Percentiles rank a stretch among this genome's conserved stretches.
Conservation (phyloP, 2,329 filamentous ascomycete genomes). For the Ophiostoma fasciatum region DNA sequence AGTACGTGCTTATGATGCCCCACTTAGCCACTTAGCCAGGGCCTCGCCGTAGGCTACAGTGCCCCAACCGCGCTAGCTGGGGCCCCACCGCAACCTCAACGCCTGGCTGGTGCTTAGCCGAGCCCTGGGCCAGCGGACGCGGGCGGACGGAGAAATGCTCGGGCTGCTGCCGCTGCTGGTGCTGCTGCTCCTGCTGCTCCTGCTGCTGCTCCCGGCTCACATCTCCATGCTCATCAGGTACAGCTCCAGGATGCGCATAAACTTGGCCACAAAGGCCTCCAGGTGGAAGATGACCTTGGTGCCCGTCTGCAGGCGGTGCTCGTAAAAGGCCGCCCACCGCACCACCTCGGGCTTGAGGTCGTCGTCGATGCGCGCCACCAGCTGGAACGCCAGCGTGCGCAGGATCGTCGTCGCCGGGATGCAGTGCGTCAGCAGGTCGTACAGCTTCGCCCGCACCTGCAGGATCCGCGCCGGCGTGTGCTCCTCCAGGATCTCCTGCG, state of each 20-base stretch:
- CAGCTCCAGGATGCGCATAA: slow-evolving; percentile 93
- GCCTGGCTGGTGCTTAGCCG: too few species aligned
- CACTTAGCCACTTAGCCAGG: too few species aligned
- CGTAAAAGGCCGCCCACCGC: slow-evolving; percentile 93
- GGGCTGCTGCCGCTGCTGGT: too few species aligned
- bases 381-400: slow-evolving; percentile 87
- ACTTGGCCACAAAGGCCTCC: slow-evolving; percentile 96
- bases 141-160: too few species aligned
- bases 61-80: too few species aligned
- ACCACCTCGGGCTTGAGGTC: slow-evolving; percentile 82
- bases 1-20: too few species aligned
- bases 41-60: too few species aligned
- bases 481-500: slow-evolving; percentile 86
- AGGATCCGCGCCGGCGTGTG: slow-evolving; percentile 82
- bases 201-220: too few species aligned
- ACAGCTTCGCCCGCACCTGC: slow-evolving; percentile 82
- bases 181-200: too few species aligned
- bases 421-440: slow-evolving; percentile 92
- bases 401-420: slow-evolving; percentile 90
- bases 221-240: slow-evolving; percentile 76
- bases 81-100: too few species aligned
- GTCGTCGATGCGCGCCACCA: slow-evolving; percentile 78
- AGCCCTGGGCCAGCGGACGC: too few species aligned
- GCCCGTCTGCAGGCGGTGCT: slow-evolving; percentile 83
- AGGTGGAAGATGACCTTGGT: slow-evolving; percentile 96